Evolutionary conservation across 163 green algal species (phyloP).

Genomic region (Scenedesmus sp.): DNA sequence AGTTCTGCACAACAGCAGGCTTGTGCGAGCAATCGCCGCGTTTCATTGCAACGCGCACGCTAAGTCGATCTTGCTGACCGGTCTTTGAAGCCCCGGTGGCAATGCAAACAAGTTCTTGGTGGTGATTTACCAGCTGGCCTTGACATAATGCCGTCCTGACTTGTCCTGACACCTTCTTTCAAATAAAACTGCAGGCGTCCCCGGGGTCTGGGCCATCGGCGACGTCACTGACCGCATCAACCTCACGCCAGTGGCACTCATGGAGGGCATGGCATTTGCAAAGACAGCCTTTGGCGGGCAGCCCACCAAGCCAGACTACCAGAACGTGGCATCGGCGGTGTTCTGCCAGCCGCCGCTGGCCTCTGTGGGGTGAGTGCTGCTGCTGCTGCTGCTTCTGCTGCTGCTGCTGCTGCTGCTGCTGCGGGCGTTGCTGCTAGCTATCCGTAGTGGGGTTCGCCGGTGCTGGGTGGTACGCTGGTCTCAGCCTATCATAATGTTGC

Average conservation of each 20-base stretch:
- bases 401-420: background rate
- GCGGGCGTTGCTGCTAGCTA: background rate
- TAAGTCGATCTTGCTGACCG: too few species aligned
- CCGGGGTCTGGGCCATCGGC: constrained; percentile 80
- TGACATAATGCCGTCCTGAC: background rate
- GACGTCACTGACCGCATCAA: constrained; percentile 88
- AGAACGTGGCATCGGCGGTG: constrained; percentile 68
- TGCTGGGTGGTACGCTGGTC: background rate
- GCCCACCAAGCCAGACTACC: constrained; percentile 72
- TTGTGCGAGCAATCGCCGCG: too few species aligned
- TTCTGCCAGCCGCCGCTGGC: constrained; percentile 77
- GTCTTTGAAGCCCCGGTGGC: too few species aligned
- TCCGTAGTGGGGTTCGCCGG: background rate
- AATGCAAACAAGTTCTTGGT: too few species aligned
- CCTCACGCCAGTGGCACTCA: constrained; percentile 85
- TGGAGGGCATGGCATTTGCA: constrained; percentile 88
- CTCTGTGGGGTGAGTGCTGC: constrained; percentile 21
- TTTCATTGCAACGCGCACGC: too few species aligned
- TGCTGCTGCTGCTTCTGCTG: background rate
- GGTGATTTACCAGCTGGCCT: background rate
- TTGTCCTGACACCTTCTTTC: background rate
- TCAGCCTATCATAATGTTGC: too few species aligned
- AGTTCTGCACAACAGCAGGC: too few species aligned
- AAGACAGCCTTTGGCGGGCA: constrained; percentile 78
- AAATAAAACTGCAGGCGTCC: constrained; percentile 50